Evolutionary conservation across 2,329 filamentous ascomycete genomes (phyloP), one percentile per base, ranked within the genome.

Genomic region (Xylaria sp.): DNA sequence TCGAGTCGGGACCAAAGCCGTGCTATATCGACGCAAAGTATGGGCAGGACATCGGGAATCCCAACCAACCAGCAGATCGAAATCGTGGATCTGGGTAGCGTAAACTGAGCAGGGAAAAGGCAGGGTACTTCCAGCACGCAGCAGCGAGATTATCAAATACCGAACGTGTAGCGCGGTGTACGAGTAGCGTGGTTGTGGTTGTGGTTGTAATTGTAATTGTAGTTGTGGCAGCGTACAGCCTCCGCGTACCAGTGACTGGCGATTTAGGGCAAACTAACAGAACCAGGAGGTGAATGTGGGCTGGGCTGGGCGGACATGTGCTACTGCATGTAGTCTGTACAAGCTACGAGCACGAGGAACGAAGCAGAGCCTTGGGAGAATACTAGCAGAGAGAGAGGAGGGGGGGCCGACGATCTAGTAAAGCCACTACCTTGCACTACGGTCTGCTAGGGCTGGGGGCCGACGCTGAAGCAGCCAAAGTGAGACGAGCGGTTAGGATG

Each of bases 101-200:
- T 52, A 31, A 25, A 10, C 12, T 7, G 12, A 31, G 18, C 15
- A 20, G 28, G 10, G 28, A 8, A 20, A 5, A 28, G 28, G 28
- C 4, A 28, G 28, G 28, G 28, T 28, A 28, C 28, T 28, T 5
- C 28, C 3, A 28, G 28, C 28, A 28, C 28, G 41, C 41, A 31
- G 54, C 59, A 41, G 51, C 56, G 63, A 18, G 51, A 57, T 65
- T 64, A 69, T 69, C 69, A 63, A 65, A 69, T 69, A 67, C 66
- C 46, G 34, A 23, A 34, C 25, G 52, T 55, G 28, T 37, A 55
- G 15, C 15, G 48, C 25, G 6, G 23, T 9, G 48, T 37, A n/a
- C n/a, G n/a, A n/a, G n/a, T n/a, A 37, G 34, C 34, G 34, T 37
- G 34, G 34, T 37, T 37, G 34, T 10, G 28, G 28, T 28, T 28